These are phyloP conservation scores for Elaeis guineensis DNA, from an alignment of 176 grass and related monocot genomes.

Conservation along the genomic window DNA sequence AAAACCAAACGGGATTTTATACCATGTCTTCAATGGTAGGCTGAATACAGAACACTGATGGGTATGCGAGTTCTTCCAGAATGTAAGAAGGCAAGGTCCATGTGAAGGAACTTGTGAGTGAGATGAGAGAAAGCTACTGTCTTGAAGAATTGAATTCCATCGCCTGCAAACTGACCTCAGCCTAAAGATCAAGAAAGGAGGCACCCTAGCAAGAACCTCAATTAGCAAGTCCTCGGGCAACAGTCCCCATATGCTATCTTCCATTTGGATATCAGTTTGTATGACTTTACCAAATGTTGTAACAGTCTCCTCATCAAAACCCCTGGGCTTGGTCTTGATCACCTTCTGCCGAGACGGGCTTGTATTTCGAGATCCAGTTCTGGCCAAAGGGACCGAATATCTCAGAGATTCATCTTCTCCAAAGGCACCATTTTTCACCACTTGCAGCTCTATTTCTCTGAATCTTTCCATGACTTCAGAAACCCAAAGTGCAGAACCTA, in stretches of 20 bases:
- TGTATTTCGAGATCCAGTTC: constrained; percentile 30
- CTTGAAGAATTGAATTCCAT: constrained; percentile 55
- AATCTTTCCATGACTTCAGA: too few species aligned
- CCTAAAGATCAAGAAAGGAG: constrained; percentile 79
- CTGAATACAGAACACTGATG: constrained; percentile 65
- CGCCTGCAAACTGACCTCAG: constrained; percentile 59
- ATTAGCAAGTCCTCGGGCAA: constrained; percentile 75
- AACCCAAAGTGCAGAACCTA: too few species aligned
- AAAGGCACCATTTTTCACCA: too few species aligned
- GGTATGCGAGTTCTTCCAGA: constrained; percentile 44
- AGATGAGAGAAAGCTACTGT: constrained; percentile 58
- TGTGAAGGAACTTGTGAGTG: constrained; percentile 62
- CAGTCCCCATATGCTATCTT: constrained; percentile 48
- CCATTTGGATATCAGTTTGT: constrained; percentile 63
- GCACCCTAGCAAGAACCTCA: constrained; percentile 80
- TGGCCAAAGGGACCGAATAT: too few species aligned
- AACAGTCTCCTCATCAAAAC: constrained; percentile 76
- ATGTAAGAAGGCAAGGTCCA: constrained; percentile 82
- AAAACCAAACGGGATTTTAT: constrained; percentile 61
- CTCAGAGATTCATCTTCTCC: too few species aligned
- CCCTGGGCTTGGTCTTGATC: constrained; percentile 77
- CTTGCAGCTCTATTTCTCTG: too few species aligned
- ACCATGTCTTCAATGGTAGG: constrained; percentile 67
- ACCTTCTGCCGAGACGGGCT: constrained; percentile 64
- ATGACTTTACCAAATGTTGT: constrained; percentile 26